phyloP scores from a whole-genome alignment of 768 basidiomycete genomes.

The Leccinum aurantiacum region DNA sequence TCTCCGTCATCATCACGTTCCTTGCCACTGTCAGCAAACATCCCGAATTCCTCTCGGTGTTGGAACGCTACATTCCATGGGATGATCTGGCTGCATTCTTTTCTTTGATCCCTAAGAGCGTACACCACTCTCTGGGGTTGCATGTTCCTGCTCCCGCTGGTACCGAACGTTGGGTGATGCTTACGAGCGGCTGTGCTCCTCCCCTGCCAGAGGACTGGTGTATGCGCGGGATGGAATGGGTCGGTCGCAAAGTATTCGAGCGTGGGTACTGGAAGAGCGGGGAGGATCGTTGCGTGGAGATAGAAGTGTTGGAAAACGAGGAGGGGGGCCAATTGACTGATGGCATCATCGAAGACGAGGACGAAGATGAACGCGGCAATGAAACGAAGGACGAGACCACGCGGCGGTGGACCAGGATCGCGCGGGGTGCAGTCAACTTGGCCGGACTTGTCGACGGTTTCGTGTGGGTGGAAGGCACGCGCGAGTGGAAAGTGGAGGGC shows the following conservation, averaged over 20 bases:
- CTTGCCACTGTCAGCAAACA: conserved; percentile 75
- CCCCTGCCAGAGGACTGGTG: conserved; percentile 95
- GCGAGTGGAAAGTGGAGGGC: conserved; percentile 65
- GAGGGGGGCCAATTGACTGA: conserved; percentile 62
- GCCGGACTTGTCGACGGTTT: conserved; percentile 76
- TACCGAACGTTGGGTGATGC: conserved; percentile 61
- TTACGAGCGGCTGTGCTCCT: conserved; percentile 66
- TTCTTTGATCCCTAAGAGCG: conserved; percentile 52
- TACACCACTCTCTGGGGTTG: conserved; percentile 49
- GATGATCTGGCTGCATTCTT: conserved; percentile 66
- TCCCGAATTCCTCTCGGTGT: conserved; percentile 51
- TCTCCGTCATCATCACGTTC: conserved; percentile 86
- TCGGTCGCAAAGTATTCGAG: conserved; percentile 85
- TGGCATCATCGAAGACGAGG: conserved; percentile 81
- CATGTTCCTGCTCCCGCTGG: conserved; percentile 29
- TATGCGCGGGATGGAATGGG: conserved; percentile 95
- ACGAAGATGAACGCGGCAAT: conserved; percentile 42
- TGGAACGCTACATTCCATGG: conserved; percentile 89
- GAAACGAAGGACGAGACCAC: conserved; percentile 39
- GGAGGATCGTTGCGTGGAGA: conserved; percentile 65
- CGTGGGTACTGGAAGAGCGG: conserved; percentile 91
- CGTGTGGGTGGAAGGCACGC: conserved; percentile 56
- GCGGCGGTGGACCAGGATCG: conserved; percentile 73
- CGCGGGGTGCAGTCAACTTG: conserved; percentile 68
- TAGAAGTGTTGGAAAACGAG: conserved; percentile 71